Base-by-base conservation (phyloP, 495 filamentous ascomycete genomes). In the Podospora pseudopauciseta region DNA sequence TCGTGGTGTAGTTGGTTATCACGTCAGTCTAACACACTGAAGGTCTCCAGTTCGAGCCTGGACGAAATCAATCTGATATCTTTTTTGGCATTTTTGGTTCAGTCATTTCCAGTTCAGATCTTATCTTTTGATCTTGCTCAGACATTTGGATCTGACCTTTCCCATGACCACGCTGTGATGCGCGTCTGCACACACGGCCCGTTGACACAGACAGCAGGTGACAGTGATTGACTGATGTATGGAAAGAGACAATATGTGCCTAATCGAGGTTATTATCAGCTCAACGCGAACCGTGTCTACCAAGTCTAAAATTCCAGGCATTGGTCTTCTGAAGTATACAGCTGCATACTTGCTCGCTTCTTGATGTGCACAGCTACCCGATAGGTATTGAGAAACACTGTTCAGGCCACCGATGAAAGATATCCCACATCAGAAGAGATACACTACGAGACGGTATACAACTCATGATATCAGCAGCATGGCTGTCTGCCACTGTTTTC, bases 1-100 rank as follows among this genome's bases (percentile, higher is more conserved):
- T 71, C 71, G 73, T 75, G 73, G 73, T 75, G 73, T 74, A 74
- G 72, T 74, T 74, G 72, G 72, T 74, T 74, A 74, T 72, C 70
- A 72, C 70, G 70, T 72, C 70, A 72, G 70, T 72, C 70, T 72
- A 70, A 70, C 70, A 72, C 67, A 70, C 70, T 72, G 70, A 70
- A 70, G 68, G 71, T 72, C 71, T 65, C 68, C 73, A 70, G 73
- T 71, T 75, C 71, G 58, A 75, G 55, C 71, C 73, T 70, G 73
- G 71, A 65, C 73, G 67, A 71, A 55, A 75, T 75, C 73, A 75
- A 32, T 27, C 7, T 60, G 4, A 13, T 26, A n/a, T 57, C 62
- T 60, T 63, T 62, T 65, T 66, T 60, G 32, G 34, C 7, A 5
- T 7, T 32, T 32, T 32, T 32, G 4, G 5, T 32, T 5, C 30